Evolutionary conservation across 169 alveolate genomes (phyloP), one percentile per base, ranked within the genome.

Genomic region (Besnoitia besnoiti): DNA sequence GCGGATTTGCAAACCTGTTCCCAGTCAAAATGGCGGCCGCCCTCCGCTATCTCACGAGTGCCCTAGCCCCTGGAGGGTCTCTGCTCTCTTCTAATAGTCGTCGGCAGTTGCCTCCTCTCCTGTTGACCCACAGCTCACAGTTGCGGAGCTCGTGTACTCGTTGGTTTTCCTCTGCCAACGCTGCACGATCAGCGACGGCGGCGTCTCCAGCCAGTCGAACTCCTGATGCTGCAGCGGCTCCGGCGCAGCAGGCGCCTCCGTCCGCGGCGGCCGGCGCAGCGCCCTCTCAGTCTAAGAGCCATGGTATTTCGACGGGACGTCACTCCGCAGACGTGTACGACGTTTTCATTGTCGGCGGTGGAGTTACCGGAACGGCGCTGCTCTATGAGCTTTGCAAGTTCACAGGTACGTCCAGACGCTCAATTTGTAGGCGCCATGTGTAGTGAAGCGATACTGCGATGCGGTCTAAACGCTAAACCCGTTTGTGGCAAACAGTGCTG

Each of bases 361-460:
- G 98, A 8, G 97, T 96, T 50, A 94, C 98, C 0, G 98, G 98
- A 35, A 97, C 98, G 35, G 97, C 98, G 30, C 96, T 97, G 67
- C 96, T 94, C 82, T 97, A 96, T 92, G 95, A 95, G 75, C 94
- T 97, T 37, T 95, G 97, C 24, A 94, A 95, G 79, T 97, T 96
- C 93, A 96, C 98, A 19, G 94, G 97, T 96, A 39, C 37, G 94
- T n/a, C n/a, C n/a, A n/a, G n/a, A n/a, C n/a, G n/a, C n/a, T n/a
- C n/a, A n/a, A n/a, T n/a, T n/a, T n/a, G n/a, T n/a, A n/a, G n/a
- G n/a, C n/a, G n/a, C n/a, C n/a, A n/a, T n/a, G n/a, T n/a, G n/a
- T n/a, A n/a, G n/a, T n/a, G n/a, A n/a, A n/a, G n/a, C n/a, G n/a
- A n/a, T n/a, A n/a, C n/a, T n/a, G n/a, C n/a, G n/a, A n/a, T n/a